Conservation (phyloP, 352 stramenopile genomes). For the Globisporangium viniferum region DNA sequence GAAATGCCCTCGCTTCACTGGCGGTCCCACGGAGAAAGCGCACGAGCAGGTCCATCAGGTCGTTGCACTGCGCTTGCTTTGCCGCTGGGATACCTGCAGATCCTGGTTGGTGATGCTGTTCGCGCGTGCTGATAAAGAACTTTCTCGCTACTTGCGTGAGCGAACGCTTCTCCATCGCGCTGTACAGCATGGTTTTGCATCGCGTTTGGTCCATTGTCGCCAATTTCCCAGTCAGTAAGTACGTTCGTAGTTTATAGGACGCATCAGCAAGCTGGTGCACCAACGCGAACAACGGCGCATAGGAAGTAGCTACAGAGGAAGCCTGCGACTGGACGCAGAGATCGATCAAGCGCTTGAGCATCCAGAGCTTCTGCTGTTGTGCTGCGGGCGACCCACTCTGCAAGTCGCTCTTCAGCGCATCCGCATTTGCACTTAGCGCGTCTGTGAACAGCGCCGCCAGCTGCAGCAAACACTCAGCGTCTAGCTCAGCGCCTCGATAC, state of each 20-base stretch:
- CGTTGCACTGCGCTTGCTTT: neutral
- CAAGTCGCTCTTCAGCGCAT: constrained; percentile 19
- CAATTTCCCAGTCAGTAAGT: constrained; percentile 30
- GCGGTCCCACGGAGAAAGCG: neutral
- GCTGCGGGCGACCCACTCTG: neutral
- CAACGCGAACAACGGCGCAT: constrained; percentile 10
- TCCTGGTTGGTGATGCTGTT: constrained; percentile 16
- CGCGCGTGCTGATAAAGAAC: constrained; percentile 21
- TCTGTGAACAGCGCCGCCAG: constrained; percentile 28
- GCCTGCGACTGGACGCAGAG: constrained; percentile 37
- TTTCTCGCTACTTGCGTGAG: constrained; percentile 27
- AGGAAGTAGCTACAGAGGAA: neutral
- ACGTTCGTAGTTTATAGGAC: constrained; percentile 26
- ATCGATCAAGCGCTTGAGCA: constrained; percentile 41
- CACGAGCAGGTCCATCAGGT: constrained; percentile 8
- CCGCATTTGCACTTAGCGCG: constrained; percentile 16
- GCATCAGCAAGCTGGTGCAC: constrained; percentile 19
- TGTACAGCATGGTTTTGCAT: constrained; percentile 20
- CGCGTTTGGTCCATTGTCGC: constrained; percentile 12
- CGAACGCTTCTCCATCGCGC: constrained; percentile 23
- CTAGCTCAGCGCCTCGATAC: constrained; percentile 26
- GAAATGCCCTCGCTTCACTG: neutral
- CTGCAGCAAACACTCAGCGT: constrained; percentile 27
- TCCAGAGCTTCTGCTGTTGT: constrained; percentile 30
- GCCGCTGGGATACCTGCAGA: neutral